phyloP scores from a whole-genome alignment of 2,329 filamentous ascomycete species.

The Pseudonectria foliicola region DNA sequence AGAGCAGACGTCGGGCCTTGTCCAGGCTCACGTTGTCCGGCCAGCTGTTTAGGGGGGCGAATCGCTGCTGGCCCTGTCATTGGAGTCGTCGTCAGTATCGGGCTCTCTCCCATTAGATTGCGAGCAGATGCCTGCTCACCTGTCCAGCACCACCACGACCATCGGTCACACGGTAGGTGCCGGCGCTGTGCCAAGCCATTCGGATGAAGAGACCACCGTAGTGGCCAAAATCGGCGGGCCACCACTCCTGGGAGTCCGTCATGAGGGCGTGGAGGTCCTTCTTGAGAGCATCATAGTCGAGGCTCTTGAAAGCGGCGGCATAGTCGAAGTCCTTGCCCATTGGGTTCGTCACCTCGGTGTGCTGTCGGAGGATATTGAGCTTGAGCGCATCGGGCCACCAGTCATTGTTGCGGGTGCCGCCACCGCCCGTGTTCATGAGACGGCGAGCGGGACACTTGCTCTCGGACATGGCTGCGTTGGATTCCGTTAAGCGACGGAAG shows the following conservation, averaged over 20 bases:
- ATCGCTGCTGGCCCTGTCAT: conserved; percentile 61
- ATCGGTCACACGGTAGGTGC: conserved; percentile 69
- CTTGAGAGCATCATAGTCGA: conserved; percentile 55
- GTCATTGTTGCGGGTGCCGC: conserved; percentile 60
- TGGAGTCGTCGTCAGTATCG: too few species aligned
- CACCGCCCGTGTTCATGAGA: conserved; percentile 39
- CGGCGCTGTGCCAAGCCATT: conserved; percentile 74
- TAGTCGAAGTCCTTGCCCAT: conserved; percentile 62
- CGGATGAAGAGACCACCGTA: conserved; percentile 76
- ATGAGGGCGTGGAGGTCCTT: conserved; percentile 62
- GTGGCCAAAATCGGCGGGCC: conserved; percentile 77
- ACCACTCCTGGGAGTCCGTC: conserved; percentile 75
- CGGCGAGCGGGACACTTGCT: conserved; percentile 6
- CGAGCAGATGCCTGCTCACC: conserved; percentile 19
- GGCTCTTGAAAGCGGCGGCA: conserved; percentile 59
- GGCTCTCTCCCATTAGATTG: too few species aligned
- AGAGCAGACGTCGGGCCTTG: conserved; percentile 72
- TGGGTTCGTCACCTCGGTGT: conserved; percentile 56
- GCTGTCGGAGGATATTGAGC: conserved; percentile 66
- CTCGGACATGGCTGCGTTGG: too few species aligned
- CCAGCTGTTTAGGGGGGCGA: conserved; percentile 77
- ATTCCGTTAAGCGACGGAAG: too few species aligned
- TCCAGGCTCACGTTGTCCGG: conserved; percentile 72
- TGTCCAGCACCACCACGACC: conserved; percentile 68
- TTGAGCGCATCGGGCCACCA: conserved; percentile 67